Conservation (phyloP, 179 eudicot species). For the Camellia oleifera region DNA sequence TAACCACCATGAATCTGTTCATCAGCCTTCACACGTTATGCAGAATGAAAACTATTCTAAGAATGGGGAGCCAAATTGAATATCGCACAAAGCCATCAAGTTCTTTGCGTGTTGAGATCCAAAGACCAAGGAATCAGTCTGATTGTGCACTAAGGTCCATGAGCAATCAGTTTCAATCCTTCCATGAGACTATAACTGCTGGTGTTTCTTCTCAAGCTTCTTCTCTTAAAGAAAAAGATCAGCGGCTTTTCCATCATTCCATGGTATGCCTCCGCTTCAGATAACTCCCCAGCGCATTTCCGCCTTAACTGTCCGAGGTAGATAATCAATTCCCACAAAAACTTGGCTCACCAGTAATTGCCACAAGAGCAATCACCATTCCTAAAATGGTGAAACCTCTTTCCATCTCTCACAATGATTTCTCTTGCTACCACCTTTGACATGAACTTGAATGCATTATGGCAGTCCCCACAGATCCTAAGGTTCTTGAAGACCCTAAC, state of each 20-base stretch:
- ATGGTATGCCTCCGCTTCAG: not conserved
- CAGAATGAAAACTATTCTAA: not conserved
- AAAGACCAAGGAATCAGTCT: not conserved
- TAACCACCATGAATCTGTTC: not conserved
- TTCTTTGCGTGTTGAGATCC: not conserved
- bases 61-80: constrained; percentile 1
- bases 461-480: constrained; percentile 73
- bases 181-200: too few relatives aligned
- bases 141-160: not conserved
- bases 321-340: not conserved
- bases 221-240: not conserved
- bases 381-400: constrained; percentile 73
- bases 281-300: not conserved
- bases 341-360: constrained; percentile 52
- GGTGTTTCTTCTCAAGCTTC: constrained; percentile 6
- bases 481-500: constrained; percentile 71
- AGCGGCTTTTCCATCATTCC: not conserved
- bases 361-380: constrained; percentile 70
- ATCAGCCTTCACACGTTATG: not conserved
- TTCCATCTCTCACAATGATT: constrained; percentile 68
- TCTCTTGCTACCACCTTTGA: constrained; percentile 52
- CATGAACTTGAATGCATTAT: constrained; percentile 65
- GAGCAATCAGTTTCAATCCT: constrained; percentile 1
- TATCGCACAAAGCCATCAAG: not conserved
- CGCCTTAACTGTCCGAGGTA: not conserved